A percentile compares a stretch with the other conserved stretches of the same genome.
These are phyloP conservation scores for Penicillium paxilli DNA, from an alignment of 495 filamentous ascomycete genomes.

Conservation along the genomic window DNA sequence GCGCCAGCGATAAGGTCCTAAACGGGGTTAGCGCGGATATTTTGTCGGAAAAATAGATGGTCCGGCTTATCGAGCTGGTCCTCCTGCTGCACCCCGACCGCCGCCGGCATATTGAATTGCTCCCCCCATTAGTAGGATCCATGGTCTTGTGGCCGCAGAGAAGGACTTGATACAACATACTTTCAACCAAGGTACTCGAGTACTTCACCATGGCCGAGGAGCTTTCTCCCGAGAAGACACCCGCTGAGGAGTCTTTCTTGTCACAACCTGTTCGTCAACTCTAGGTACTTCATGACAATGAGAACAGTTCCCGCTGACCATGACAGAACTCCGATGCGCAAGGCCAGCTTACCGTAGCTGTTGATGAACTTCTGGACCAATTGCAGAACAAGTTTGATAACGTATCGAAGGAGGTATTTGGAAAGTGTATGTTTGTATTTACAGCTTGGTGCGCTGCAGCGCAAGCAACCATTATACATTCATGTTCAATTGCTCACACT, in stretches of 20 bases:
- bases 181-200: background rate
- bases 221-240: slow-evolving; percentile 16
- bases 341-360: slow-evolving; percentile 68
- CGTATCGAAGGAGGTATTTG: slow-evolving; percentile 80
- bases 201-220: slow-evolving; percentile 23
- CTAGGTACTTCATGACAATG: background rate
- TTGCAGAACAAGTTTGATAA: slow-evolving; percentile 80
- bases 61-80: slow-evolving; percentile 31
- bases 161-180: background rate
- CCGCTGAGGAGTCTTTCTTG: slow-evolving; percentile 21
- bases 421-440: slow-evolving; percentile 66
- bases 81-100: too few relatives aligned
- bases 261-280: slow-evolving; percentile 21
- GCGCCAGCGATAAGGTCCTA: slow-evolving; percentile 22
- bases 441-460: background rate
- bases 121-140: background rate
- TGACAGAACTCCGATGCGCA: slow-evolving; percentile 42
- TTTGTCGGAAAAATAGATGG: slow-evolving; percentile 24
- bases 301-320: slow-evolving; percentile 4
- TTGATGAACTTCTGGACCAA: slow-evolving; percentile 83
- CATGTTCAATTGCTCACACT: background rate
- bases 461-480: background rate
- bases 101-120: background rate
- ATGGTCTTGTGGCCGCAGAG: background rate
- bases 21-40: too few relatives aligned